Evolutionary conservation across 2,329 filamentous ascomycete genomes (phyloP).

Genomic region (Ascochyta fabae): DNA sequence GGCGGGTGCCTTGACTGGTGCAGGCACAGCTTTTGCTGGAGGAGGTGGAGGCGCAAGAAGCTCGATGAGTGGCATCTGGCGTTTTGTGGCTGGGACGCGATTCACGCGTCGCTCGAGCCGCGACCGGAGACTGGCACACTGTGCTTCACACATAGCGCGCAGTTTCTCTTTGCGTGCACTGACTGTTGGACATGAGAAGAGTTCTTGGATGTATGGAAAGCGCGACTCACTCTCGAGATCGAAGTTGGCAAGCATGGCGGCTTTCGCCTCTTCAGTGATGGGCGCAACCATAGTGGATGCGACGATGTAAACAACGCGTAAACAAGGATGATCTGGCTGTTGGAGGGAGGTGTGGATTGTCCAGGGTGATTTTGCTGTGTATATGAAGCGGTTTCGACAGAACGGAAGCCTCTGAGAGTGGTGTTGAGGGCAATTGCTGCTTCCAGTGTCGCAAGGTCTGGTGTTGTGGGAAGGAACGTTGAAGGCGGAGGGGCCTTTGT

Average conservation of each 20-base stretch:
- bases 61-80: slow-evolving; percentile 83
- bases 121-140: slow-evolving; percentile 82
- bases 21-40: slow-evolving; percentile 16
- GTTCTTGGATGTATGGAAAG: slow-evolving; percentile 18
- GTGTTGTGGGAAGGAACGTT: slow-evolving; percentile 25
- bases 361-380: background rate
- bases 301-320: slow-evolving; percentile 28
- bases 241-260: slow-evolving; percentile 40
- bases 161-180: slow-evolving; percentile 87
- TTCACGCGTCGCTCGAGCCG: slow-evolving; percentile 94
- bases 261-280: slow-evolving; percentile 45
- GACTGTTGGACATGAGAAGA: slow-evolving; percentile 61
- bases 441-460: slow-evolving; percentile 19
- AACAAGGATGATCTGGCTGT: slow-evolving; percentile 4
- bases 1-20: slow-evolving; percentile 17
- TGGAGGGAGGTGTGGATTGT: background rate
- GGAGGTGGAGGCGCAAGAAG: slow-evolving; percentile 59
- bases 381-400: background rate
- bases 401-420: slow-evolving; percentile 4
- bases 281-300: slow-evolving; percentile 30
- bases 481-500: slow-evolving; percentile 4
- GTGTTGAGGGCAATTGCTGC: slow-evolving; percentile 20
- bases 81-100: slow-evolving; percentile 80
- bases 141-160: slow-evolving; percentile 85
- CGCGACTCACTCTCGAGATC: slow-evolving; percentile 38